These are phyloP conservation scores for Mimosa bimucronata DNA, from an alignment of 306 rosid genomes.

Conservation along the genomic window DNA sequence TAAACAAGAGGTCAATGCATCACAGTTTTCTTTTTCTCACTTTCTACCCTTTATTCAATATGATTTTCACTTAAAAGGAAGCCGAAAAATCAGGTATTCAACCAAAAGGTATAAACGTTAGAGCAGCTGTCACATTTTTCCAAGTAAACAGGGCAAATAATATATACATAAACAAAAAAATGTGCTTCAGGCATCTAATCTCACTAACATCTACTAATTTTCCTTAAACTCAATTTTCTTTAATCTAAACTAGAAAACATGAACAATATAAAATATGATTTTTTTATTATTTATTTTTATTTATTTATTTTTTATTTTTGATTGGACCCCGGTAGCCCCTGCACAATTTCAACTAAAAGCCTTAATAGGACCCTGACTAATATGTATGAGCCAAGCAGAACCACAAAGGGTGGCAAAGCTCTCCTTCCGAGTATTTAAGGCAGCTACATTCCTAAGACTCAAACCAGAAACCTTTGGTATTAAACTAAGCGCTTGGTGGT, in stretches of 20 bases:
- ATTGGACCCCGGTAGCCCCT: neutral
- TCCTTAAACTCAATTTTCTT: neutral
- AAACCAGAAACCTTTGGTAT: neutral
- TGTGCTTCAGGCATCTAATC: slow-evolving; percentile 14
- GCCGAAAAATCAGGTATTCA: neutral
- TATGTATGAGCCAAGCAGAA: neutral
- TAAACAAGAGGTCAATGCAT: neutral
- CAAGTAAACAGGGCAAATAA: neutral
- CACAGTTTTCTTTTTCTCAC: neutral
- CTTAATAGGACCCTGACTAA: neutral
- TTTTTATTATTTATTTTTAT: too few relatives aligned
- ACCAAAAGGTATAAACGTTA: neutral
- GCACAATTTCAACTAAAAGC: neutral
- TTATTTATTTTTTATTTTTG: too few relatives aligned
- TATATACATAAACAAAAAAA: slow-evolving; percentile 20
- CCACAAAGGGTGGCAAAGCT: too few relatives aligned
- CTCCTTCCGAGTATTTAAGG: too few relatives aligned
- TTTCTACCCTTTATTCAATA: neutral
- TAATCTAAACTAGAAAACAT: neutral
- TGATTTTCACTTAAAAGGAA: neutral
- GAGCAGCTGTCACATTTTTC: slow-evolving; percentile 9
- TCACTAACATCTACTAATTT: neutral
- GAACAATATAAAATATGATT: too few relatives aligned
- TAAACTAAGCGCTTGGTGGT: neutral
- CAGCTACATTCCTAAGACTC: neutral